These are phyloP conservation scores for Mucor ambiguus DNA, from an alignment of 371 early-diverging fungal genomes.

Conservation along the genomic window DNA sequence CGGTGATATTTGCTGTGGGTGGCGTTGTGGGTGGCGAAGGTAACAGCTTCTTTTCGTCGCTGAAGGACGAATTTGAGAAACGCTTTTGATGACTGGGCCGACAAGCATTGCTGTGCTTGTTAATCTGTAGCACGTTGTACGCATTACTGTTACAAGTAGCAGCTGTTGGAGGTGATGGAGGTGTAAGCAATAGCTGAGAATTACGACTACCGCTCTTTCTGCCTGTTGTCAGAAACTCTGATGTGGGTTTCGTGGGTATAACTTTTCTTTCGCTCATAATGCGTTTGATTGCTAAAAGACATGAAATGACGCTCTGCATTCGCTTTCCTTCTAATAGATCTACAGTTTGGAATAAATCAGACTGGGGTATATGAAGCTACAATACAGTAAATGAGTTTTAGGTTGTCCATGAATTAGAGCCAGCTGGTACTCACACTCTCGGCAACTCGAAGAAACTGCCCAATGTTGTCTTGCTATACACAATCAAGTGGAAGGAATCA, in stretches of 20 bases:
- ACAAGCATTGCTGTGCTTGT: not conserved
- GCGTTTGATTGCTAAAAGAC: constrained; percentile 26
- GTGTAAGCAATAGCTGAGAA: not conserved
- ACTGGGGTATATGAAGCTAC: constrained; percentile 76
- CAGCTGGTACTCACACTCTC: constrained; percentile 37
- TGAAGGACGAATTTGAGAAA: not conserved
- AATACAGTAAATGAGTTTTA: not conserved
- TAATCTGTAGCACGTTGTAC: not conserved
- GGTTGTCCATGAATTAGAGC: not conserved
- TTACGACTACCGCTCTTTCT: constrained; percentile 1
- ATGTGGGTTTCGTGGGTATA: constrained; percentile 1
- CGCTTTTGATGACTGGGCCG: not conserved
- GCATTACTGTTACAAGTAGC: not conserved
- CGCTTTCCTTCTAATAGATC: constrained; percentile 92
- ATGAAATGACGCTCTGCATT: constrained; percentile 64
- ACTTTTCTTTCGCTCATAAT: constrained; percentile 25
- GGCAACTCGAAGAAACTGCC: constrained; percentile 64
- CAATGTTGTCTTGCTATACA: constrained; percentile 81
- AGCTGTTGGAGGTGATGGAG: constrained; percentile 2
- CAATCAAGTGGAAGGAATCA: not conserved
- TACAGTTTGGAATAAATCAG: constrained; percentile 91
- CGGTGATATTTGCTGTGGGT: not conserved
- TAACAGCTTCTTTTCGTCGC: not conserved
- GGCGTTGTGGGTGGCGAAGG: not conserved
- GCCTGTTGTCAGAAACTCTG: not conserved